Evolutionary conservation across 2,329 filamentous ascomycete species (phyloP).

Genomic region (Dactylellina haptotyla): DNA sequence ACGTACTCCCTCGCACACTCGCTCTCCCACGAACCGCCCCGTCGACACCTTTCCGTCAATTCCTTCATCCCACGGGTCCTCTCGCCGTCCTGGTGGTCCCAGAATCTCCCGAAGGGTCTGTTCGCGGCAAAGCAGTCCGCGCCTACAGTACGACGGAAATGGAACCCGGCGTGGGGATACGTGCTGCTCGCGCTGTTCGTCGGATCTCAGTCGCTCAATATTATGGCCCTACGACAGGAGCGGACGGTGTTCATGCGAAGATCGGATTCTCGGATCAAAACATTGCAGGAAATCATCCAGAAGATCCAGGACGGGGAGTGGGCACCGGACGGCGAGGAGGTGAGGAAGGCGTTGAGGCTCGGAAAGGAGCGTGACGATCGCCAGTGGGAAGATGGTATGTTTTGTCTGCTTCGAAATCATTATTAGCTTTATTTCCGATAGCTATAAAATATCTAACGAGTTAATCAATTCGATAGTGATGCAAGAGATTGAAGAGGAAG

Average conservation of each 20-base stretch:
- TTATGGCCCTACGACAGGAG: constrained; percentile 82
- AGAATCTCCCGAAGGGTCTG: constrained; percentile 38
- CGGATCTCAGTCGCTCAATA: constrained; percentile 94
- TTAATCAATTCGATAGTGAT: constrained; percentile 66
- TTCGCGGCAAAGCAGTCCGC: constrained; percentile 13
- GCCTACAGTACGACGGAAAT: constrained; percentile 15
- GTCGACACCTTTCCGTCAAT: constrained; percentile 40
- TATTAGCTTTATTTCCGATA: constrained; percentile 3
- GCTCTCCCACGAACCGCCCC: constrained; percentile 19
- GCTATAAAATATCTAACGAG: constrained; percentile 17
- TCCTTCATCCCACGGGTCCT: constrained; percentile 50
- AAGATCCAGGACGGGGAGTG: constrained; percentile 76
- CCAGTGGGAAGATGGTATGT: constrained; percentile 86
- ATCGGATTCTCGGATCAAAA: constrained; percentile 79
- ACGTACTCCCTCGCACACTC: constrained; percentile 23
- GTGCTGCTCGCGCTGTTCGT: constrained; percentile 78
- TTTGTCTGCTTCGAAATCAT: too few species aligned
- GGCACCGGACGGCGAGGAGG: constrained; percentile 70
- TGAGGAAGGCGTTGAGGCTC: constrained; percentile 81
- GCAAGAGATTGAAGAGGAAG: constrained; percentile 73
- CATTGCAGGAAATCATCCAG: constrained; percentile 79
- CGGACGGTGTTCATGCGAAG: constrained; percentile 76
- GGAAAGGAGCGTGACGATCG: constrained; percentile 76
- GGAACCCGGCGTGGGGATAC: constrained; percentile 53
- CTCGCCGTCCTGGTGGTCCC: constrained; percentile 48